phyloP scores from a whole-genome alignment of 345 rosid species.

The Gossypium stocksii region DNA sequence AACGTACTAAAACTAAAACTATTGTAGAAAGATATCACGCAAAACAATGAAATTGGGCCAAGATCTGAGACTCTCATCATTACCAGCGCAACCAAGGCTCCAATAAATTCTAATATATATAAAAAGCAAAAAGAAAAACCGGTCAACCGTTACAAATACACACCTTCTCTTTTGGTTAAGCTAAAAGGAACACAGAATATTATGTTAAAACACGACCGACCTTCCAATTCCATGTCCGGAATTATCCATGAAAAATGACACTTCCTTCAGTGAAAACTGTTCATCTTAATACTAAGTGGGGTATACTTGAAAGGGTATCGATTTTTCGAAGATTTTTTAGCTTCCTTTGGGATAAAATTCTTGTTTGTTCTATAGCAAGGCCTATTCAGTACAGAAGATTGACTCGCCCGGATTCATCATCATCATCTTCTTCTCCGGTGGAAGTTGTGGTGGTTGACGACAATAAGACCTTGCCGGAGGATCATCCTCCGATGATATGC shows the following conservation, averaged over 20 bases:
- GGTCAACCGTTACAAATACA: background rate
- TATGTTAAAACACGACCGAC: conserved; percentile 11
- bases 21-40: no score
- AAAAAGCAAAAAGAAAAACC: no score
- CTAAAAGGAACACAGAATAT: conserved; percentile 5
- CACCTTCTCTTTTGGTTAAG: background rate
- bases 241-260: conserved; percentile 42
- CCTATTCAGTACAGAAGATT: conserved; percentile 52
- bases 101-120: no score
- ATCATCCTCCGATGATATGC: conserved; percentile 18
- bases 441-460: conserved; percentile 28
- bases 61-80: no score
- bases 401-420: conserved; percentile 29
- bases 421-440: conserved; percentile 37
- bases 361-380: conserved; percentile 65
- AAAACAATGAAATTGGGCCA: no score
- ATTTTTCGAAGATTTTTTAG: conserved; percentile 57
- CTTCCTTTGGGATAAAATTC: conserved; percentile 68
- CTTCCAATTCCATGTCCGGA: conserved; percentile 35
- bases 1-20: no score
- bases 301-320: conserved; percentile 46
- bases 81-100: no score
- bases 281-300: conserved; percentile 50
- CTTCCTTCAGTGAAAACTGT: conserved; percentile 48
- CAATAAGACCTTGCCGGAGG: conserved; percentile 9